Evolutionary conservation across 495 filamentous ascomycete genomes (phyloP), one percentile per base, ranked within the genome.

Genomic region (Penicillium antarcticum): DNA sequence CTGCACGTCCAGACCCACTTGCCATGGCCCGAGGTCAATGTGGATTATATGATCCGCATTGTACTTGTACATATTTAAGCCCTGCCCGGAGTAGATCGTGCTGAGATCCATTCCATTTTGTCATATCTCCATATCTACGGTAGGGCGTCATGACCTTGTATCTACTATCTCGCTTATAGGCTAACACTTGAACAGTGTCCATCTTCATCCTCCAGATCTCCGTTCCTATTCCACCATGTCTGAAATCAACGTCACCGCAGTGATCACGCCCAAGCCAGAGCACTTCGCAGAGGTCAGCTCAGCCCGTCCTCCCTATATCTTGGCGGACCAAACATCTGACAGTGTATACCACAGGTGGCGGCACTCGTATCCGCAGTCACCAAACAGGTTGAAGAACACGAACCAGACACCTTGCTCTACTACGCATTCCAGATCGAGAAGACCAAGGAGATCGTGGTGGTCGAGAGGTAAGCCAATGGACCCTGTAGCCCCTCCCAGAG

Each of bases 361-460:
- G 29, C 52, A 24, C 57, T 62, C 10, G 18, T 69, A 33, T 44
- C 58, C 13, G 53, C 61, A 26, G 45, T 71, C n/a, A 52, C 53
- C 35, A 54, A 58, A 21, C 51, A 66, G 24, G 66, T 69, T 5
- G 57, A 68, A 51, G 60, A 57, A 16, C 42, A 68, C 13, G 68
- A 71, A 21, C 66, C 68, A 11, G 59, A 61, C n/a, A 69, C 66
- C 13, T 48, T 71, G 12, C 33, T 69, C 34, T 71, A 71, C 50
- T 66, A 68, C 32, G 56, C 64, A 14, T 63, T 63, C 14, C 32
- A 44, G 4, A 56, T 67, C 14, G 51, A 52, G 8, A 59, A 61
- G 14, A 62, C 63, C 24, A 58, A 64, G 6, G 66, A 68, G 40
- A 63, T 71, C 36, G 56, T 66, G n/a, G 57, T 69, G 16, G 56